phyloP scores from a whole-genome alignment of 129 eudicot genomes.

The Flaveria bidentis region DNA sequence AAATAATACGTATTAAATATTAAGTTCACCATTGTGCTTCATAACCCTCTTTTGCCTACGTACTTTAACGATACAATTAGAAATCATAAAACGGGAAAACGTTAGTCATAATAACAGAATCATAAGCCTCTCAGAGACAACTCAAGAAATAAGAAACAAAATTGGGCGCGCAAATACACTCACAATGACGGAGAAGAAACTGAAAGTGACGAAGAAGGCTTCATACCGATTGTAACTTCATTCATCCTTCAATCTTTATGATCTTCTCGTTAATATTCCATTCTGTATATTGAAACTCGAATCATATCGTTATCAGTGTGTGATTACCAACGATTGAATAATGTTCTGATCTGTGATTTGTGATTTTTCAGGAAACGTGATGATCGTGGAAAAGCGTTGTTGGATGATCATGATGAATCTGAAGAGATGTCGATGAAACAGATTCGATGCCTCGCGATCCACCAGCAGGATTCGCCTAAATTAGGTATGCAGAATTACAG shows the following conservation, averaged over 20 bases:
- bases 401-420: slow-evolving; percentile 28
- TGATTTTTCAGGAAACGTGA: slow-evolving; percentile 28
- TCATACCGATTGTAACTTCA: slow-evolving; percentile 35
- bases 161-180: slow-evolving; percentile 26
- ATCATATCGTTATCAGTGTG: background rate
- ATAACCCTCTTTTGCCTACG: too few relatives aligned
- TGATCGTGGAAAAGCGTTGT: slow-evolving; percentile 33
- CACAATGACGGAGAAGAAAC: slow-evolving; percentile 35
- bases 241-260: slow-evolving; percentile 11
- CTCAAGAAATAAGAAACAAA: slow-evolving; percentile 4
- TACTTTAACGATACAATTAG: too few relatives aligned
- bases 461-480: slow-evolving; percentile 30
- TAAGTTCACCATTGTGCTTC: too few relatives aligned
- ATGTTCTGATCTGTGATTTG: background rate
- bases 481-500: slow-evolving; percentile 25
- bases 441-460: slow-evolving; percentile 37
- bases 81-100: too few relatives aligned
- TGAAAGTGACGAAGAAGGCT: slow-evolving; percentile 32
- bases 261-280: slow-evolving; percentile 12
- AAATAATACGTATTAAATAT: too few relatives aligned
- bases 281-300: background rate
- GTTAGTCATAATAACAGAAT: too few relatives aligned
- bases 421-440: slow-evolving; percentile 13
- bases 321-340: background rate
- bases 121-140: background rate